phyloP scores from a whole-genome alignment of 208 protist species.

The Leishmania mexicana region DNA sequence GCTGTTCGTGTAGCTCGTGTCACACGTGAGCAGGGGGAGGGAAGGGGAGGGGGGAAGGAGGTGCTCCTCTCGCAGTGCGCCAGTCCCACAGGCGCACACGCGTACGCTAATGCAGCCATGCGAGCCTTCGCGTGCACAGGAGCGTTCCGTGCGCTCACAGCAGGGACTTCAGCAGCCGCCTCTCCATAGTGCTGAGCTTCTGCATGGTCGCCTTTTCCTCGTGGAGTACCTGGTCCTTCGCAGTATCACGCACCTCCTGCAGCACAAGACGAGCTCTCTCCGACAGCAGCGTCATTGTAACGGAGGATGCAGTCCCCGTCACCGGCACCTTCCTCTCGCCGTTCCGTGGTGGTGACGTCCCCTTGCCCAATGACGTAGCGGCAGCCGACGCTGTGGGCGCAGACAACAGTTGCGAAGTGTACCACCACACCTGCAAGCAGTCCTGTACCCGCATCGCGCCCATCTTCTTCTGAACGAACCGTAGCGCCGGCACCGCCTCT shows the following conservation, averaged over 20 bases:
- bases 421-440: slow-evolving; percentile 44
- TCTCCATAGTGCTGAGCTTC: slow-evolving; percentile 41
- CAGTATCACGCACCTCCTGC: slow-evolving; percentile 27
- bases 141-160: background rate
- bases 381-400: background rate
- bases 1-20: background rate
- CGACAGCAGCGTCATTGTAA: background rate
- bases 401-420: slow-evolving; percentile 24
- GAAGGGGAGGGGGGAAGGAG: too few species aligned
- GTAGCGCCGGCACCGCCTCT: slow-evolving; percentile 25
- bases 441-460: slow-evolving; percentile 55
- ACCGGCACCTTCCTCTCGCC: background rate
- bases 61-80: background rate
- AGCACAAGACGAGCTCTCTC: slow-evolving; percentile 20
- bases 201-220: slow-evolving; percentile 13
- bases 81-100: background rate
- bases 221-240: slow-evolving; percentile 20
- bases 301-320: background rate
- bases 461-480: slow-evolving; percentile 42
- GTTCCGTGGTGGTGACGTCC: background rate
- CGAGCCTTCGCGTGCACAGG: background rate
- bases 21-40: background rate
- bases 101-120: background rate
- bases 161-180: slow-evolving; percentile 17
- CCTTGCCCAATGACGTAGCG: background rate